Percentiles rank a stretch among this genome's conserved stretches.
Evolutionary conservation across 495 filamentous ascomycete genomes (phyloP).

Genomic region (Daldinia childiae): DNA sequence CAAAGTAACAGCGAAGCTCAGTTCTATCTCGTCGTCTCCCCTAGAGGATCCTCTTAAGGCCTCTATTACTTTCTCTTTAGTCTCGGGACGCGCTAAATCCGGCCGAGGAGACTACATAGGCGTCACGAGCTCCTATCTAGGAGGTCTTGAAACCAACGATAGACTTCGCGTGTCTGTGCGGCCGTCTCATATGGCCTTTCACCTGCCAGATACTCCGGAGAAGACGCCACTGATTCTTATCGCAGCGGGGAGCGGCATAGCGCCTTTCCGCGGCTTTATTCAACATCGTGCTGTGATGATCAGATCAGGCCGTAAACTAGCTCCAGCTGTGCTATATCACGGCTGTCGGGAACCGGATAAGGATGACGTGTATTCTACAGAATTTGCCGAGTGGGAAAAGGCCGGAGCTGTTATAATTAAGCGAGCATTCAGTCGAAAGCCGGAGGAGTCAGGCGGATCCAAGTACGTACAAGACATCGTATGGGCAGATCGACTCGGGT

Average conservation of each 20-base stretch:
- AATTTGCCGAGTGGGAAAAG: constrained; percentile 62
- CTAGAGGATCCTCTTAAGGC: constrained; percentile 56
- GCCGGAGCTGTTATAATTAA: constrained; percentile 63
- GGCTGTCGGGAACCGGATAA: constrained; percentile 63
- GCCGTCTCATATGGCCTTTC: constrained; percentile 69
- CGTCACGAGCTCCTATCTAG: constrained; percentile 64
- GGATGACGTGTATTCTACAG: constrained; percentile 64
- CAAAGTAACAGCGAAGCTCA: constrained; percentile 6
- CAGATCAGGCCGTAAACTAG: constrained; percentile 54
- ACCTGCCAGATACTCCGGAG: constrained; percentile 63
- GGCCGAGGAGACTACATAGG: constrained; percentile 55
- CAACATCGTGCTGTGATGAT: constrained; percentile 66
- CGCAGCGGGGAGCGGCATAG: constrained; percentile 62
- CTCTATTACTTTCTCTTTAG: constrained; percentile 64
- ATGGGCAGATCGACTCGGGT: constrained; percentile 60
- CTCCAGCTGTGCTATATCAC: constrained; percentile 61
- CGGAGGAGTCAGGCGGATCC: constrained; percentile 35
- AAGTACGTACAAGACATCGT: constrained; percentile 69
- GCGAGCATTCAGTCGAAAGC: constrained; percentile 55
- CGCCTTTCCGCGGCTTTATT: constrained; percentile 71
- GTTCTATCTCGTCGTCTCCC: constrained; percentile 68
- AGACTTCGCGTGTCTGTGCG: constrained; percentile 61
- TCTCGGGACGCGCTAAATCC: constrained; percentile 49
- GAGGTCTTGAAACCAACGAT: constrained; percentile 56
- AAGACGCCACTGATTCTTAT: constrained; percentile 69